A percentile compares a stretch with the other conserved stretches of the same genome.
Conservation (phyloP, 371 early-diverging fungal species). For the Apophysomyces trapeziformis region DNA sequence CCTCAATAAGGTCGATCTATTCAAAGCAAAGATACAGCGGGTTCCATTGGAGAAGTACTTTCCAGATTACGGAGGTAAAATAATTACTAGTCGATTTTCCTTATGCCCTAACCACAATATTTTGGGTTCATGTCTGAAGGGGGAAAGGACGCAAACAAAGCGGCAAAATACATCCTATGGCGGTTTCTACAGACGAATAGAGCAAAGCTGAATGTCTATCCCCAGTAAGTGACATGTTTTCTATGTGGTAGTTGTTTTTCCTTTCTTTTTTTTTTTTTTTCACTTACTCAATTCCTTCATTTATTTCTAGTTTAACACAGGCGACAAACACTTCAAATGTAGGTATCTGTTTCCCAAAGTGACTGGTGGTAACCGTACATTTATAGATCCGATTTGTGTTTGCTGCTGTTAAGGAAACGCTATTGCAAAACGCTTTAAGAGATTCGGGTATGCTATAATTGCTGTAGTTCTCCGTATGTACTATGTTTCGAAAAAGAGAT, state of each 20-base stretch:
- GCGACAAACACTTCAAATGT: constrained; percentile 77
- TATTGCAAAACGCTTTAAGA: constrained; percentile 68
- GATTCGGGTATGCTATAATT: constrained; percentile 67
- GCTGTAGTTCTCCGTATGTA: no score
- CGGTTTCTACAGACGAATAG: constrained; percentile 72
- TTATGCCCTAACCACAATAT: neutral
- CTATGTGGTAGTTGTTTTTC: neutral
- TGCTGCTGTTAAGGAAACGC: constrained; percentile 77
- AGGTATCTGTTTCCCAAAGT: constrained; percentile 16
- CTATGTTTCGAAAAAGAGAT: no score
- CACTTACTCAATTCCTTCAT: neutral
- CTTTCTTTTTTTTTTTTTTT: neutral
- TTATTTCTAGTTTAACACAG: constrained; percentile 61
- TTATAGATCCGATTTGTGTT: constrained; percentile 65
- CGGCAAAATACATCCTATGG: constrained; percentile 76
- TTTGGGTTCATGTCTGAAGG: constrained; percentile 32
- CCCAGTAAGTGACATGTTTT: constrained; percentile 56
- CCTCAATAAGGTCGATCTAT: constrained; percentile 83
- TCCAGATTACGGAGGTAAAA: constrained; percentile 63
- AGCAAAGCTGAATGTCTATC: constrained; percentile 73
- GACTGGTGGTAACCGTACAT: neutral
- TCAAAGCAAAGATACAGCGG: constrained; percentile 59
- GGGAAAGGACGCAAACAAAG: constrained; percentile 70
- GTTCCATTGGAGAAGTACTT: constrained; percentile 62
- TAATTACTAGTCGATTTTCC: neutral